A percentile compares a stretch with the other conserved stretches of the same genome.
phyloP scores from a whole-genome alignment of 257 asterid genomes.

The Penstemon newberryi region DNA sequence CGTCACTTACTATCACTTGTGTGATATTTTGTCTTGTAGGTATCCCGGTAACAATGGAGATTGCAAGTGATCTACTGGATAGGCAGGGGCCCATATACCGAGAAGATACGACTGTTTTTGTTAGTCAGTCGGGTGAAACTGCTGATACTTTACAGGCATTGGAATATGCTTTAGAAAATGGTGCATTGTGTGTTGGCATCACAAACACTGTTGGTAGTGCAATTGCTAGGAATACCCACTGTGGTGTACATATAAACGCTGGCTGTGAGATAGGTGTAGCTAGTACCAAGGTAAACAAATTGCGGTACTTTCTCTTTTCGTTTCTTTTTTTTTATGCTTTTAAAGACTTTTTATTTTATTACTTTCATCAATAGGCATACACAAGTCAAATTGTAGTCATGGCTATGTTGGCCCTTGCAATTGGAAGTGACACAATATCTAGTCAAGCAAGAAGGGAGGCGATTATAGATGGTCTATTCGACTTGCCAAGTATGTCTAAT shows the following conservation, averaged over 20 bases:
- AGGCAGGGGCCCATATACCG: slow-evolving; percentile 97
- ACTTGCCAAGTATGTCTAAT: slow-evolving; percentile 73
- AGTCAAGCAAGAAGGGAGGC: slow-evolving; percentile 83
- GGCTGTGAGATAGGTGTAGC: slow-evolving; percentile 99
- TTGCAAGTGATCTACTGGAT: slow-evolving; percentile 96
- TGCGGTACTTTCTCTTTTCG: slow-evolving; percentile 9
- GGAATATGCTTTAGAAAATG: slow-evolving; percentile 91
- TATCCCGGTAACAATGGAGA: slow-evolving; percentile 93
- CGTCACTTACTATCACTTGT: neutral
- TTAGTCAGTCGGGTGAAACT: slow-evolving; percentile 99
- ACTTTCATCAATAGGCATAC: slow-evolving; percentile 66
- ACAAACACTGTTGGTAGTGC: slow-evolving; percentile 99
- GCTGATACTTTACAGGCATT: slow-evolving; percentile 94
- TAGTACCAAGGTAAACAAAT: slow-evolving; percentile 73
- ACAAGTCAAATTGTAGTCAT: slow-evolving; percentile 96
- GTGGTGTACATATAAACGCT: slow-evolving; percentile 97
- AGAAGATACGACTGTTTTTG: slow-evolving; percentile 92
- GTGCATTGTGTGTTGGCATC: slow-evolving; percentile 95
- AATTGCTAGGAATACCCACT: slow-evolving; percentile 93
- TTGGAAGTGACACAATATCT: slow-evolving; percentile 83
- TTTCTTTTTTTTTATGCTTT: slow-evolving; percentile 8
- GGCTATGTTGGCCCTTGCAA: slow-evolving; percentile 97
- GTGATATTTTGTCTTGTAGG: slow-evolving; percentile 42
- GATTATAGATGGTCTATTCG: slow-evolving; percentile 80
- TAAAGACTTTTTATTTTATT: slow-evolving; percentile 20